These are phyloP conservation scores for Tetrahymena elliotti DNA, from an alignment of 73 alveolate genomes.

Conservation along the genomic window DNA sequence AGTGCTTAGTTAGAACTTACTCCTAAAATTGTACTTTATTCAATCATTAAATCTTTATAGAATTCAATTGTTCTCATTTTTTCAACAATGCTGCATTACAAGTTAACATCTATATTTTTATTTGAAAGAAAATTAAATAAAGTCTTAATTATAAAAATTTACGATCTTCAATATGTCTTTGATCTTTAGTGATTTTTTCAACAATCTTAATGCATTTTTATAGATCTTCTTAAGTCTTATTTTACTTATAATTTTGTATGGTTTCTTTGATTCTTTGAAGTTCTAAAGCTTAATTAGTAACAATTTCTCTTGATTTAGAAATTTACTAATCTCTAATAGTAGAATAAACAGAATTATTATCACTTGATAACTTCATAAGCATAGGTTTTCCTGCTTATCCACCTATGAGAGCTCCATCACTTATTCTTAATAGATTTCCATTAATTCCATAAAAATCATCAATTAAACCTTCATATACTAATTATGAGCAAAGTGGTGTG, in stretches of 20 bases:
- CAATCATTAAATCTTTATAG: slow-evolving; percentile 9
- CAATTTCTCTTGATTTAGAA: not conserved
- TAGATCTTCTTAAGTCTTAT: not conserved
- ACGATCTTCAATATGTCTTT: slow-evolving; percentile 12
- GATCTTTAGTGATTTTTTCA: slow-evolving; percentile 2
- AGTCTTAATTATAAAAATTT: too few relatives aligned
- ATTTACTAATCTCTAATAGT: slow-evolving; percentile 8
- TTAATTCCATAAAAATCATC: slow-evolving; percentile 53
- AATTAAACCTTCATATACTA: slow-evolving; percentile 54
- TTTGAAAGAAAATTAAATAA: too few relatives aligned
- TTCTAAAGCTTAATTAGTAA: not conserved
- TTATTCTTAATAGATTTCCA: slow-evolving; percentile 8
- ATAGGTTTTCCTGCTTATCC: slow-evolving; percentile 1
- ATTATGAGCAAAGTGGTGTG: slow-evolving; percentile 52
- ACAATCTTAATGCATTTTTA: slow-evolving; percentile 6
- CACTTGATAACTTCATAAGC: not conserved
- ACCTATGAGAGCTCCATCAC: slow-evolving; percentile 2
- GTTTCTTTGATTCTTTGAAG: not conserved
- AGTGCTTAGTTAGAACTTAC: slow-evolving; percentile 6
- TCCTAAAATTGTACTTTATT: slow-evolving; percentile 24
- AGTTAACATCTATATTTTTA: slow-evolving; percentile 8
- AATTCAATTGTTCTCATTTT: slow-evolving; percentile 17
- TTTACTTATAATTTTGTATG: not conserved
- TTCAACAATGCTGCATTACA: slow-evolving; percentile 3
- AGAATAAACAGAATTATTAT: slow-evolving; percentile 3